Conservation (phyloP, 2,329 filamentous ascomycete genomes). For the Orbilia javanica region DNA sequence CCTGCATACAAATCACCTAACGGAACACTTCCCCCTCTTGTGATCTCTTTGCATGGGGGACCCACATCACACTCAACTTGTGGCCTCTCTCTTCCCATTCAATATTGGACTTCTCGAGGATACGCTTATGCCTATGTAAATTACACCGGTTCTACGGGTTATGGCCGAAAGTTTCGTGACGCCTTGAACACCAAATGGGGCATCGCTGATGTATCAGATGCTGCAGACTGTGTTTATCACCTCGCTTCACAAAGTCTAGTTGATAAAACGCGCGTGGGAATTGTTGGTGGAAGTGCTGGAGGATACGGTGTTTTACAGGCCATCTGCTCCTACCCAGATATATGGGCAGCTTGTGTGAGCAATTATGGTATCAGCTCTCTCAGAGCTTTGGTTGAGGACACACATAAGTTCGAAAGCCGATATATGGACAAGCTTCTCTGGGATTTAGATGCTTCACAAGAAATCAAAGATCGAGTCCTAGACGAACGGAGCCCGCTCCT, state of each 20-base stretch:
- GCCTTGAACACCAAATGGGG: constrained; percentile 70
- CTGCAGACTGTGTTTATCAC: constrained; percentile 67
- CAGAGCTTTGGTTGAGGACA: constrained; percentile 67
- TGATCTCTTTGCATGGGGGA: constrained; percentile 70
- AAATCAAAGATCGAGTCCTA: constrained; percentile 67
- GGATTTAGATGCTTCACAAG: constrained; percentile 63
- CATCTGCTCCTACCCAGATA: constrained; percentile 67
- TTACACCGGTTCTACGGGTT: constrained; percentile 70
- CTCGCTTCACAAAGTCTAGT: constrained; percentile 66
- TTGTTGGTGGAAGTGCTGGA: constrained; percentile 70
- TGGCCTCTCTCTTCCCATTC: constrained; percentile 67
- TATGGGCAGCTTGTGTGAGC: constrained; percentile 69
- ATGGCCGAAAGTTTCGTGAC: constrained; percentile 69
- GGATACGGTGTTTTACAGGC: constrained; percentile 71
- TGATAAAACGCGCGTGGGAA: constrained; percentile 66
- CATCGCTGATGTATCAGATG: constrained; percentile 69
- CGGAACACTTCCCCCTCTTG: constrained; percentile 67
- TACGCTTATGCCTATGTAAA: constrained; percentile 70
- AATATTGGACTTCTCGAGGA: constrained; percentile 71
- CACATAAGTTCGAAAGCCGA: constrained; percentile 72
- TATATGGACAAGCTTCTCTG: constrained; percentile 69
- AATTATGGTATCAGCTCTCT: constrained; percentile 70
- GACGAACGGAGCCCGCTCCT: constrained; percentile 69
- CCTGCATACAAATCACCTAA: constrained; percentile 65
- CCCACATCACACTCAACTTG: constrained; percentile 68